Conservation (phyloP, 2,329 filamentous ascomycete genomes). For the Pseudogymnoascus destructans region DNA sequence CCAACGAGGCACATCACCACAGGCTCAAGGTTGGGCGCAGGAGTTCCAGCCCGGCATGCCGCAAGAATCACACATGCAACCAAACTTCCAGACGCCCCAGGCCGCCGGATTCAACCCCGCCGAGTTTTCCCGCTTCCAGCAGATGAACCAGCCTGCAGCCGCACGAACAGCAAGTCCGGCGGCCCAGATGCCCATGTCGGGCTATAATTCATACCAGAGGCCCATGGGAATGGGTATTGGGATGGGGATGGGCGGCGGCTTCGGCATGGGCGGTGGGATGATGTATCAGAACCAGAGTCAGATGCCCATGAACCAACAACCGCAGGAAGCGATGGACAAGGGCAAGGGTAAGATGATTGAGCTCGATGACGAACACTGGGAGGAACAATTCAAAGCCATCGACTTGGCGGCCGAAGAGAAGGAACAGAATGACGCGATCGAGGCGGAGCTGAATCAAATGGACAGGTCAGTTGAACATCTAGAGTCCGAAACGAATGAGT, state of each 20-base stretch:
- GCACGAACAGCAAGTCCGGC: slow-evolving; percentile 47
- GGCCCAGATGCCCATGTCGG: slow-evolving; percentile 32
- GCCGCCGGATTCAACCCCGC: slow-evolving; percentile 59
- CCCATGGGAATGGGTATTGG: slow-evolving; percentile 43
- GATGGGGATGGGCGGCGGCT: slow-evolving; percentile 33
- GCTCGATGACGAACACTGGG: slow-evolving; percentile 88
- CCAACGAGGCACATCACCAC: slow-evolving; percentile 25
- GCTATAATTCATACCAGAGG: slow-evolving; percentile 39
- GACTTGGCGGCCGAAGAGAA: slow-evolving; percentile 46
- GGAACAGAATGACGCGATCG: slow-evolving; percentile 27
- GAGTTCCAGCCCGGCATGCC: slow-evolving; percentile 47
- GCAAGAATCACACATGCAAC: slow-evolving; percentile 54
- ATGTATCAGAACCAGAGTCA: slow-evolving; percentile 31
- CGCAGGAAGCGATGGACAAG: slow-evolving; percentile 35
- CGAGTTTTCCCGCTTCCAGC: slow-evolving; percentile 80
- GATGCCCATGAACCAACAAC: slow-evolving; percentile 29
- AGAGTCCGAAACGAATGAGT: slow-evolving; percentile 60
- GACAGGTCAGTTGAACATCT: slow-evolving; percentile 61
- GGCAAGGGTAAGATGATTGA: slow-evolving; percentile 91
- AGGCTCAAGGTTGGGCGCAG: slow-evolving; percentile 42
- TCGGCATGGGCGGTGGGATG: slow-evolving; percentile 41
- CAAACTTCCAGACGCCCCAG: slow-evolving; percentile 48
- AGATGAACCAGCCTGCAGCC: slow-evolving; percentile 47
- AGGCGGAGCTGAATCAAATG: slow-evolving; percentile 69
- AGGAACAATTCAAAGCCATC: slow-evolving; percentile 87